phyloP scores from a whole-genome alignment of 805 yeast genomes.

The Candida silvicultrix region DNA sequence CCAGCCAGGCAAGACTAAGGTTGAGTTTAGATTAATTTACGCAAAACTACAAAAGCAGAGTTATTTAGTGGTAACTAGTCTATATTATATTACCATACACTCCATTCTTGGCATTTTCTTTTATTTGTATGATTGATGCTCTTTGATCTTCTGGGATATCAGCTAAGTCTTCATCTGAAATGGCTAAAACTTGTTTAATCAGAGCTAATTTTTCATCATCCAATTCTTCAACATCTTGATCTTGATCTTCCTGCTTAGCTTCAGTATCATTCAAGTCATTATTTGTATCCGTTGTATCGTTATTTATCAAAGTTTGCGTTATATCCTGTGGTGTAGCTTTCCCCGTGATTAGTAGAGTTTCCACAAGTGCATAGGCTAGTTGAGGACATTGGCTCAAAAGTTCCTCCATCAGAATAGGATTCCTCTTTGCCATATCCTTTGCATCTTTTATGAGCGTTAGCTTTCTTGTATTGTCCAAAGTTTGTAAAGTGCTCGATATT shows the following conservation, averaged over 20 bases:
- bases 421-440: conserved; percentile 46
- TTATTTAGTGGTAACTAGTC: too few species aligned
- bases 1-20: too few species aligned
- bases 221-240: conserved; percentile 8
- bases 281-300: neutral
- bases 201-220: conserved; percentile 37
- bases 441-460: conserved; percentile 48
- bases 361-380: conserved; percentile 75
- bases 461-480: conserved; percentile 42
- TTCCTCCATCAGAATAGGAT: conserved; percentile 52
- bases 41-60: too few species aligned
- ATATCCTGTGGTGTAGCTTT: conserved; percentile 5
- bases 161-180: conserved; percentile 45
- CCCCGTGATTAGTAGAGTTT: conserved; percentile 40
- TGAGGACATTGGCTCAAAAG: conserved; percentile 73
- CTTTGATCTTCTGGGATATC: conserved; percentile 47
- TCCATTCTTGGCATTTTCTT: conserved; percentile 22
- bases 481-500: conserved; percentile 39
- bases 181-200: conserved; percentile 43
- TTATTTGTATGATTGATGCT: conserved; percentile 19
- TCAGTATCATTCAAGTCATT: too few species aligned
- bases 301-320: conserved; percentile 33
- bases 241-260: neutral
- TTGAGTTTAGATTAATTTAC: too few species aligned
- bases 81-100: conserved; percentile 15